phyloP scores from a whole-genome alignment of 495 filamentous ascomycete genomes.

The Neurospora tetraspora region DNA sequence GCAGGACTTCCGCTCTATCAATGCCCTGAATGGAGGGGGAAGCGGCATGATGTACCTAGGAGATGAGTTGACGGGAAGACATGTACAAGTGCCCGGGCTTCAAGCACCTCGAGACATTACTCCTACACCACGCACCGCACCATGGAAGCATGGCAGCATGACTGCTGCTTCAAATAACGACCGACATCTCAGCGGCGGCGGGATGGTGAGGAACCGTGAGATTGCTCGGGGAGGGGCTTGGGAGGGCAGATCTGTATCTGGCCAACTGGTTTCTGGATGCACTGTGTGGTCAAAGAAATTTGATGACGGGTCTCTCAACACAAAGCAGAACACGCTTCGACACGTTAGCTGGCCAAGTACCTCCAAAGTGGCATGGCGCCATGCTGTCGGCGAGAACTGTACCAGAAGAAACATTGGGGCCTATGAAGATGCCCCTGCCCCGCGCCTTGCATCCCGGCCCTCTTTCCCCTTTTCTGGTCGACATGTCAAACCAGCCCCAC shows the following conservation, averaged over 20 bases:
- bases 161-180: neutral
- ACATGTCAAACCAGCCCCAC: slow-evolving; percentile 11
- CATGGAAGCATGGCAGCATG: neutral
- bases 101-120: neutral
- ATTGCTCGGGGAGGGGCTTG: neutral
- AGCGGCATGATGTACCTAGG: neutral
- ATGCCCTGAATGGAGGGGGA: neutral
- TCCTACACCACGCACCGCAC: neutral
- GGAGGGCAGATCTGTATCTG: slow-evolving; percentile 5
- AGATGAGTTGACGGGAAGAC: neutral
- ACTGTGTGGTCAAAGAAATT: slow-evolving; percentile 7
- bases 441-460: slow-evolving; percentile 6
- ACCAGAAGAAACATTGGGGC: neutral
- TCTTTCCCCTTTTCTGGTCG: slow-evolving; percentile 6
- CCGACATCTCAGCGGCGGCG: neutral
- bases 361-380: neutral
- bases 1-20: neutral
- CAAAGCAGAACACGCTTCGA: neutral
- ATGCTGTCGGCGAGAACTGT: neutral
- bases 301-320: slow-evolving; percentile 2
- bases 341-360: slow-evolving; percentile 5
- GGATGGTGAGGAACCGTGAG: neutral
- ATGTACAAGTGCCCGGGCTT: neutral
- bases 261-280: slow-evolving; percentile 1
- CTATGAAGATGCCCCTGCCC: slow-evolving; percentile 11